Percentiles rank a stretch among this genome's conserved stretches.
Conservation (phyloP, 306 rosid species). For the Abrus precatorius region DNA sequence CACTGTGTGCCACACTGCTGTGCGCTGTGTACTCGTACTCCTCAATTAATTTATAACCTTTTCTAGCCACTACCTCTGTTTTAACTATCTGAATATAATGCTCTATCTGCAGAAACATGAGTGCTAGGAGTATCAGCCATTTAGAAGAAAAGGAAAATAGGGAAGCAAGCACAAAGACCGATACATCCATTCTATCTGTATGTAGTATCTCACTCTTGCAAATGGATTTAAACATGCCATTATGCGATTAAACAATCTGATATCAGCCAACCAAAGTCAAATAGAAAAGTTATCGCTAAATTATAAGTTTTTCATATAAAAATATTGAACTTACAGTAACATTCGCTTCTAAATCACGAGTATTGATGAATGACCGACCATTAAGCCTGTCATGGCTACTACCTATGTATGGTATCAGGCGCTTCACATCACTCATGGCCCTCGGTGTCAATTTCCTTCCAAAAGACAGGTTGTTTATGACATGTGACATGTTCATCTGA, state of each 20-base stretch:
- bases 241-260: constrained; percentile 31
- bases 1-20: constrained; percentile 81
- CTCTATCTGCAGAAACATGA: constrained; percentile 72
- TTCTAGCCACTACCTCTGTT: constrained; percentile 76
- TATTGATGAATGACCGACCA: constrained; percentile 82
- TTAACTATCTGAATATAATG: constrained; percentile 97
- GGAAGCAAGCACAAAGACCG: background rate
- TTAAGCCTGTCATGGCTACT: constrained; percentile 86
- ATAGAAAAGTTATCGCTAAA: constrained; percentile 29
- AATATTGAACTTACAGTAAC: constrained; percentile 83
- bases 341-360: constrained; percentile 72
- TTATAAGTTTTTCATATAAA: constrained; percentile 19
- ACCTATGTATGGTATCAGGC: constrained; percentile 83
- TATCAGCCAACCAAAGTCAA: constrained; percentile 34
- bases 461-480: constrained; percentile 79
- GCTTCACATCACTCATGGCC: constrained; percentile 75
- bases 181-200: constrained; percentile 19
- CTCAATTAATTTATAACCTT: constrained; percentile 69
- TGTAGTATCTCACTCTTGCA: constrained; percentile 18
- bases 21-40: constrained; percentile 98
- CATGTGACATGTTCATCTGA: constrained; percentile 97
- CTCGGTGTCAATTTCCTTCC: constrained; percentile 76
- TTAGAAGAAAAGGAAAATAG: constrained; percentile 11
- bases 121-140: background rate
- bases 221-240: constrained; percentile 8